Evolutionary conservation across 768 basidiomycete species (phyloP), one percentile per base, ranked within the genome.

Genomic region (Favolaschia claudopus): DNA sequence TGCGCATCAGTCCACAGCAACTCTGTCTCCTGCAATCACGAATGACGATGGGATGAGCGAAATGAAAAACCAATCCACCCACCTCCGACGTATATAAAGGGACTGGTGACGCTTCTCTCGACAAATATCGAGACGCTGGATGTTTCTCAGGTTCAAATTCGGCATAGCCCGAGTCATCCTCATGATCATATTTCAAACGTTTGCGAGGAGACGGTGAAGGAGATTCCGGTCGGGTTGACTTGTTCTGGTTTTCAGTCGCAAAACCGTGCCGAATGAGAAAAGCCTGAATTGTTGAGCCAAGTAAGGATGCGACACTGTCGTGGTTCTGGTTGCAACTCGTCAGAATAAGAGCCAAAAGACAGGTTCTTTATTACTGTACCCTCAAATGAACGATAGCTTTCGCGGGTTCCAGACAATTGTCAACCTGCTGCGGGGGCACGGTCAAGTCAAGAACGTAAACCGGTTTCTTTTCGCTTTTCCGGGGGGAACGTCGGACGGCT

Each of bases 391-490:
- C 78, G 6, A 77, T 67, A 5, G 78, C 76, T 76, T 95, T 96
- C 17, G 84, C 77, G n/a, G 95, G 93, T 63, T 92, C 93, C 27
- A 95, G 68, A 58, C 86, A 85, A 54, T 91, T 89, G 68, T 97
- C 94, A 9, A 97, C 77, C 25, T 87, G 77, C 24, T 77, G 74
- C 3, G 86, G 75, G 39, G 93, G 87, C 19, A 95, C 74, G 9
- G 76, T 79, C 57, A 99, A 69, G 68, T 92, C 88, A 43, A 99
- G 77, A 42, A 95, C 89, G 70, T 92, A 98, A 58, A 95, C 85
- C 5, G 95, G 88, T 70, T 85, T 85, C 72, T 87, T 88, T 68
- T 94, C 93, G 22, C 76, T 72, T 74, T 92, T 94, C 36, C 89
- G 86, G 29, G 94, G 91, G 31, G 94, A 91, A 31, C 89, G 82